phyloP scores from a whole-genome alignment of 257 asterid species.

The Henckelia pumila region DNA sequence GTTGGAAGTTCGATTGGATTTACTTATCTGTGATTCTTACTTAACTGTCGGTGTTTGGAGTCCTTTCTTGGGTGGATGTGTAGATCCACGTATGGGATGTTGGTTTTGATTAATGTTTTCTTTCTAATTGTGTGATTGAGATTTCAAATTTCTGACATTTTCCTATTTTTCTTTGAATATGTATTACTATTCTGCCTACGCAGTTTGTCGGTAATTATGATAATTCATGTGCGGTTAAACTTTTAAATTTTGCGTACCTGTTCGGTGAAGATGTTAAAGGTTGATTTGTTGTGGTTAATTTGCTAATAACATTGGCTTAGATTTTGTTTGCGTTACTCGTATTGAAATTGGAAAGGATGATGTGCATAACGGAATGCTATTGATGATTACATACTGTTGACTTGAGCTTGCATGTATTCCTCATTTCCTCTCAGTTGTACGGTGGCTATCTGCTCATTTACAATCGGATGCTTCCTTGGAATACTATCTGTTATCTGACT shows the following conservation, averaged over 20 bases:
- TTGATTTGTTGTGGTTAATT: not conserved
- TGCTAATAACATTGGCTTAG: conserved; percentile 9
- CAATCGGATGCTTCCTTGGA: not conserved
- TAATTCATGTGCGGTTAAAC: not conserved
- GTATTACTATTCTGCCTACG: not conserved
- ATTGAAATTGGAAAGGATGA: conserved; percentile 13
- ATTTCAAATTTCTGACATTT: conserved; percentile 11
- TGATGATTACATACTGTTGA: conserved; percentile 1
- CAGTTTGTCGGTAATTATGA: not conserved
- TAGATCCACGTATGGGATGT: conserved; percentile 27
- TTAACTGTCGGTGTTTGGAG: not conserved
- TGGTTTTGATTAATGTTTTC: conserved; percentile 16
- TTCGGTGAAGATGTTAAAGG: not conserved
- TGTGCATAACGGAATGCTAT: conserved; percentile 1
- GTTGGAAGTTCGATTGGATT: not conserved
- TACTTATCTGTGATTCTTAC: conserved; percentile 5
- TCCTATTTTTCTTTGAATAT: not conserved
- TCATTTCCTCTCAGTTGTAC: not conserved
- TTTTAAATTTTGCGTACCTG: not conserved
- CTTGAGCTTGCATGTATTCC: not conserved
- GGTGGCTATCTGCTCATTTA: conserved; percentile 11
- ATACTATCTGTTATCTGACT: not conserved
- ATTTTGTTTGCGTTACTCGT: not conserved
- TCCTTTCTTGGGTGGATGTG: not conserved
- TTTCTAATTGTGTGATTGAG: not conserved